These are phyloP conservation scores for Plantago ovata DNA, from an alignment of 257 asterid genomes.

Conservation along the genomic window DNA sequence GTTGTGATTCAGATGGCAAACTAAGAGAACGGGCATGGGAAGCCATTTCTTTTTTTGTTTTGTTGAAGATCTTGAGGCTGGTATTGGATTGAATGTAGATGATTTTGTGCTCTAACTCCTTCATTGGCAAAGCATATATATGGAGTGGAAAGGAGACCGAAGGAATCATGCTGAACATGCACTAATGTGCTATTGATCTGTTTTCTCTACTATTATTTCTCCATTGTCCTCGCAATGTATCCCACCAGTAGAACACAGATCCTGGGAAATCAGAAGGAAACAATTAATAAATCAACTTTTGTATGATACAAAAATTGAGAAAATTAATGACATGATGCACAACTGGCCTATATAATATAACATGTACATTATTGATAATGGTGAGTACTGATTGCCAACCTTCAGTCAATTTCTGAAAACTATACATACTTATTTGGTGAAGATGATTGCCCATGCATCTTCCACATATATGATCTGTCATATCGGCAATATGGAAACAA, in stretches of 20 bases:
- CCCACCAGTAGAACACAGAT: constrained; percentile 4
- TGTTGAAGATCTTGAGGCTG: not conserved
- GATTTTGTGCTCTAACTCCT: not conserved
- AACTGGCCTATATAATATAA: not conserved
- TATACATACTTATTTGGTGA: too few relatives aligned
- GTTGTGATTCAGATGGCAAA: constrained; percentile 17
- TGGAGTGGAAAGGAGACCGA: not conserved
- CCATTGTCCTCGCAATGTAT: not conserved
- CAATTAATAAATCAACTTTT: too few relatives aligned
- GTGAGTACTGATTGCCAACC: too few relatives aligned
- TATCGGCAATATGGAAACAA: too few relatives aligned
- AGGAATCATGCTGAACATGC: not conserved
- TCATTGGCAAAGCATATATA: not conserved
- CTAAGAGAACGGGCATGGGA: constrained; percentile 22
- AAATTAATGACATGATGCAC: not conserved
- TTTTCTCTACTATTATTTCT: not conserved
- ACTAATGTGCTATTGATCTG: not conserved
- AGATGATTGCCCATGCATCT: too few relatives aligned
- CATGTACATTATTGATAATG: too few relatives aligned
- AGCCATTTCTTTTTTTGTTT: constrained; percentile 1
- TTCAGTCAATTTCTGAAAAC: too few relatives aligned
- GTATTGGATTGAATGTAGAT: not conserved
- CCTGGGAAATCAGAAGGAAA: not conserved
- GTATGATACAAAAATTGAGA: too few relatives aligned
- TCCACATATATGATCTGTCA: too few relatives aligned